These are phyloP conservation scores for Thuidium tamariscinum DNA, from an alignment of 225 moss, liverwort and hornwort species.

Conservation along the genomic window DNA sequence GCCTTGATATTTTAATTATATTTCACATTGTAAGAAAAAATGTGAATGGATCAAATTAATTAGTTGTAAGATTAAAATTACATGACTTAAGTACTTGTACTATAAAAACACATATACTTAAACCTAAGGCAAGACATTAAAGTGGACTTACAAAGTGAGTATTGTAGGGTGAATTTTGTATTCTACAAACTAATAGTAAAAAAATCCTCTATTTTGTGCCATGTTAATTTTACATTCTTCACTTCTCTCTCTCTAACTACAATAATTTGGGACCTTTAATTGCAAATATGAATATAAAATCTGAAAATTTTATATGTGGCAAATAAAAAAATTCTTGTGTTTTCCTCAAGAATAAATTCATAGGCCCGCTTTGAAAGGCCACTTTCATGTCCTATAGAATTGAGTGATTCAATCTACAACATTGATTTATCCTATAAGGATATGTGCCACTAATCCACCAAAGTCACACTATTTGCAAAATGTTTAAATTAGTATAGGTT, in stretches of 20 bases:
- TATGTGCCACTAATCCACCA: too few relatives aligned
- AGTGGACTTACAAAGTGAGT: too few relatives aligned
- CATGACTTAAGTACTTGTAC: too few relatives aligned
- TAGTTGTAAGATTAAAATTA: too few relatives aligned
- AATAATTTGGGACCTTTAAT: background rate
- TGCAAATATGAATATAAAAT: background rate
- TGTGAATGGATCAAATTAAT: too few relatives aligned
- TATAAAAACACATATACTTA: too few relatives aligned
- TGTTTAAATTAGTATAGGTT: too few relatives aligned
- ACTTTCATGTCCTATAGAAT: accelerated
- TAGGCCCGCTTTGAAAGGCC: accelerated
- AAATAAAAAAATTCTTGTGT: background rate
- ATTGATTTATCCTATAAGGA: background rate
- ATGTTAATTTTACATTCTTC: background rate
- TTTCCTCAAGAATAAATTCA: background rate
- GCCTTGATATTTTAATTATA: too few relatives aligned
- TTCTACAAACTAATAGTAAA: background rate
- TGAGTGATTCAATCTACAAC: accelerated
- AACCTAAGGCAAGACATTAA: too few relatives aligned
- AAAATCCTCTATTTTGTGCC: accelerated
- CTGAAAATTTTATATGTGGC: background rate
- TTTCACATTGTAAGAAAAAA: too few relatives aligned
- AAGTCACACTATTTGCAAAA: background rate
- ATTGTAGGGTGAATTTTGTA: accelerated
- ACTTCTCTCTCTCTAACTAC: too few relatives aligned